Base-by-base conservation (phyloP, 1,139 yeast species). In the Yamadazyma epiphylla region DNA sequence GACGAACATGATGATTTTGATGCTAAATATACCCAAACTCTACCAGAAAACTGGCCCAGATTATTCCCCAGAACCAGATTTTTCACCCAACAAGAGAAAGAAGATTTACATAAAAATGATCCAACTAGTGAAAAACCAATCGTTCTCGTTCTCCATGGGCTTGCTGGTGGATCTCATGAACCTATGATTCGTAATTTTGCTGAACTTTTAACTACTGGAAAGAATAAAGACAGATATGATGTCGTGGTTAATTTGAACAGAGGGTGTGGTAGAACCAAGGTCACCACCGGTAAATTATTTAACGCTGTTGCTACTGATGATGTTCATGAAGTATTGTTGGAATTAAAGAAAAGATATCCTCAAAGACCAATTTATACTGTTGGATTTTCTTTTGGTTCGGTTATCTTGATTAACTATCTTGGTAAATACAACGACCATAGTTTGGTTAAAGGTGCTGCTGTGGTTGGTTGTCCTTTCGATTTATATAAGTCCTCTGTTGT, bases 151-250 rank as follows among this genome's bases (percentile, higher is more conserved):
- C 59, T 81, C 29, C 96, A 89, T 50, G 97, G 96, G 0, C 70
- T 89, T 24, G 89, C 87, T 4, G 96, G 96, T 13, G 96, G 96
- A 0, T 82, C 95, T 13, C 94, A 87, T 45, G 96, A 89, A 51
- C 77, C 91, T 3, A 78, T 88, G 46, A 82, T 88, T 35, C 74
- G 95, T 37, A 79, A 89, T 36, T 53, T 80, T 33, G 69, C 67
- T 16, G 60, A 60, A 25, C 47, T 56, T 24, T 49, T 74, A 31
- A 49, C 41, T 26, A 41, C 39, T 8, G 46, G 46, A 10, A 50
- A 49, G 24, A 51, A 50, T 23, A 39, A 48, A 6, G 48, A 37
- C 14, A 48, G 41, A 32, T 51, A 68, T 64, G 94, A 85, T 41
- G 73, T 78, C 11, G 84, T 79, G 19, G 95, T 88, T 10, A 57